Evolutionary conservation across 2,329 filamentous ascomycete genomes (phyloP), one percentile per base, ranked within the genome.

Genomic region (Aspergillus sojae): DNA sequence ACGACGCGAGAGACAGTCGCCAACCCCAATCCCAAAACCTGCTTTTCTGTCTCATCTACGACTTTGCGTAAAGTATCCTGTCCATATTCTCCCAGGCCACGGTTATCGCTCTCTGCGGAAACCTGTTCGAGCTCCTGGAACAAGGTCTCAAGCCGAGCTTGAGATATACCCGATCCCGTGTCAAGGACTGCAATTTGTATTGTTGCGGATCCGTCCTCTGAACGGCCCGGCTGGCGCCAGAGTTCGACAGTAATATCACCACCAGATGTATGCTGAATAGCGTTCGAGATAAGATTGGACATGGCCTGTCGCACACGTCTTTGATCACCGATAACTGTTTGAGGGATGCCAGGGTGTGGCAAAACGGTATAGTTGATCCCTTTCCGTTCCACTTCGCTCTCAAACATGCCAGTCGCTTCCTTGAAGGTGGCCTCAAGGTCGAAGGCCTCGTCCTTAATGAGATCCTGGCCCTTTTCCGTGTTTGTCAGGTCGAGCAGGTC

Each of bases 401-500:
- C 80, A 71, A 95, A 96, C 46, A 90, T 86, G 14, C 91, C 87
- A 0, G 90, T 91, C 0, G 92, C 92, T 75, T 96, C 92, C n/a
- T 82, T 82, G 3, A 97, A 83, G 1, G 91, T 94, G 0, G 81
- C 80, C 19, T 81, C 80, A 4, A 97, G 81, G 71, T 96, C 88
- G 57, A 97, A 93, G 0, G 89, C 79, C 71, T 96, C 93, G 62
- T 94, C 89, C 70, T 93, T 94, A 72, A 94, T 85, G 4, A 96
- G 79, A 1, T 88, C 85, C 55, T 90, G 89, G 0, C 93, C 93
- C 74, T 94, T 91, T 74, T 96, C 93, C 0, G 91, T 91, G 72
- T 96, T 95, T 1, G 94, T 96, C 34, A 97, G 81, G 73, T 97
- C 93, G 0, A 97, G 82, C 1, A 97, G 82, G 74, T 97, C 93